Evolutionary conservation across 31 red algal species (phyloP).

Genomic region (Porphyra umbilicalis): DNA sequence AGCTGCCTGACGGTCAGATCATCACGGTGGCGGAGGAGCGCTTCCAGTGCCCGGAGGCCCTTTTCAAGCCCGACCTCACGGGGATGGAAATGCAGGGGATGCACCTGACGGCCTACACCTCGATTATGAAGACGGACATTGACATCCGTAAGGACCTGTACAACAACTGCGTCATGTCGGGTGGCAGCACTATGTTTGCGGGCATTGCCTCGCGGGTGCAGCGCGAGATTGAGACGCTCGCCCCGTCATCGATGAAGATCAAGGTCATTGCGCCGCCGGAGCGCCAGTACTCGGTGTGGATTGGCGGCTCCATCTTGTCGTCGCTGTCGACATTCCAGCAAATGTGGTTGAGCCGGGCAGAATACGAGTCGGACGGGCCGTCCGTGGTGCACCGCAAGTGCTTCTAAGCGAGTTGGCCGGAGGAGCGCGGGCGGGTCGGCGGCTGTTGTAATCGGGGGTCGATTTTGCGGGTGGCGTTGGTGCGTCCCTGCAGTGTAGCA

Average conservation of each 20-base stretch:
- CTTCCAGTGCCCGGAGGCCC: conserved; percentile 30
- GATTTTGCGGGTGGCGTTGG: too few relatives aligned
- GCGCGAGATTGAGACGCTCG: conserved; percentile 85
- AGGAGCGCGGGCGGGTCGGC: too few relatives aligned
- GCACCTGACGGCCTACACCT: conserved; percentile 23
- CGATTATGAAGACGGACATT: conserved; percentile 98
- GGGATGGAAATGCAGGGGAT: conserved; percentile 32
- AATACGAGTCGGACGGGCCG: conserved; percentile 93
- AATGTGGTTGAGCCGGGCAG: conserved; percentile 59
- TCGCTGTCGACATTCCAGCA: conserved; percentile 35
- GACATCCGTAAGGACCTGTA: conserved; percentile 99
- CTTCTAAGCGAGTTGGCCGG: conserved; percentile 89
- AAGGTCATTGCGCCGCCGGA: conserved; percentile 35
- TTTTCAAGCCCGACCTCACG: conserved; percentile 25
- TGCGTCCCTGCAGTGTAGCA: too few relatives aligned
- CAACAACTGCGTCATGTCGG: conserved; percentile 99
- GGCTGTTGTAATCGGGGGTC: too few relatives aligned
- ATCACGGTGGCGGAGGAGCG: conserved; percentile 30
- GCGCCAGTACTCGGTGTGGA: conserved; percentile 36
- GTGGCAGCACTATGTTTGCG: conserved; percentile 95
- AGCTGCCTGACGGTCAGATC: conserved; percentile 33
- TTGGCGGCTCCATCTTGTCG: conserved; percentile 28
- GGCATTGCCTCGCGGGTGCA: conserved; percentile 90
- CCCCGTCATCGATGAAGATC: conserved; percentile 43
- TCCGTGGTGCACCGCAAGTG: conserved; percentile 99